Evolutionary conservation across 2,329 filamentous ascomycete genomes (phyloP), one percentile per base, ranked within the genome.

Genomic region (Zarea fungicola): DNA sequence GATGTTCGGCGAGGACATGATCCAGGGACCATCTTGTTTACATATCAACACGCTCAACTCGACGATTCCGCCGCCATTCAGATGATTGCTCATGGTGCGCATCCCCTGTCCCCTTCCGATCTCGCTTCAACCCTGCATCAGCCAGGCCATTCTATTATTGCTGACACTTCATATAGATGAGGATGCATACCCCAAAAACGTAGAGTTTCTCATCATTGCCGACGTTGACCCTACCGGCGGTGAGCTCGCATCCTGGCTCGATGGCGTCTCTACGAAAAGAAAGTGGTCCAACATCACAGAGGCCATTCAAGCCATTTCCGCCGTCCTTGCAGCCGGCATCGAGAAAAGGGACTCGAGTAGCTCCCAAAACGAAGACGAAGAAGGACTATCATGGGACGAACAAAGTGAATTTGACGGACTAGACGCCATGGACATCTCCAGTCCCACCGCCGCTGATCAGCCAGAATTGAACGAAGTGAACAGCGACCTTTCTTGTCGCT

Each of bases 311-410:
- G 13, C 25, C 7, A 49, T 49, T 37, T 31, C 48, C 13, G 54
- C 57, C 5, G 66, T 65, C 6, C 63, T 66, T 7, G 60, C 66
- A 2, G 61, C 65, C 9, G 63, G 65, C 5, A 57, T 60, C 44
- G 67, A 54, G 6, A 48, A 54, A 47, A 63, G 67, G 21, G 65
- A 69, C 11, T 65, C 69, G 5, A 56, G 63, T 36, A 63, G 65
- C 21, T 13, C 42, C 9, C 25, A 26, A 13, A 18, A 37, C 16
- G 29, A 26, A 13, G 19, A 37, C 16, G 22, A 40, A 3, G 18
- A 22, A 11, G 31, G 25, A 13, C 10, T 42, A n/a, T 16, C 11
- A 5, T 28, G 23, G 19, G 34, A 52, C 14, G 42, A 48, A 21
- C 59, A 60, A 6, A 48, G 45, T 18, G 58, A 63, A 5, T 59